Conservation (phyloP, 163 green algal genomes). For the Scenedesmus sp. region DNA sequence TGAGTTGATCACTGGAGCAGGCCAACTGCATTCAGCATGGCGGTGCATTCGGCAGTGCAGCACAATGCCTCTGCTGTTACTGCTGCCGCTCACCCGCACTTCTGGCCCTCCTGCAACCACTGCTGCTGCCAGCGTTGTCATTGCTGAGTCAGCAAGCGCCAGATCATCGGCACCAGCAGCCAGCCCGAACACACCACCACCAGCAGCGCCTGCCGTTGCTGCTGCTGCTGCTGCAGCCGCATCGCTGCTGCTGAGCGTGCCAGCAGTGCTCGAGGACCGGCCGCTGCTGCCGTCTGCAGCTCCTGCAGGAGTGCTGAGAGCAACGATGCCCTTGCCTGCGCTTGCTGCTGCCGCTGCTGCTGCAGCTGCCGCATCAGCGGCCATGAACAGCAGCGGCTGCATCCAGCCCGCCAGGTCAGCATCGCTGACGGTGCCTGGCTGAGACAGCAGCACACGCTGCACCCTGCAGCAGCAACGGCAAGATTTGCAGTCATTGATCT, state of each 20-base stretch:
- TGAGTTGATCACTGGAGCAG: no score
- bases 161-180: slow-evolving; percentile 54
- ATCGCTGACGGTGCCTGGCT: not conserved
- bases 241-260: not conserved
- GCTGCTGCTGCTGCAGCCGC: not conserved
- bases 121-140: slow-evolving; percentile 68
- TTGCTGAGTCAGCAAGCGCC: slow-evolving; percentile 65
- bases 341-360: slow-evolving; percentile 39
- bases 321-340: not conserved
- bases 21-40: not conserved
- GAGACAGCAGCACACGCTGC: slow-evolving; percentile 23
- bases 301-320: not conserved
- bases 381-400: slow-evolving; percentile 80
- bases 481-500: no score
- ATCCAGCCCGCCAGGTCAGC: slow-evolving; percentile 69
- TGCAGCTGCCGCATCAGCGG: slow-evolving; percentile 76
- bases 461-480: no score
- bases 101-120: slow-evolving; percentile 35
- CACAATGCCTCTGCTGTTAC: not conserved
- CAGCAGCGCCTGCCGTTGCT: no score
- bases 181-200: slow-evolving; percentile 34
- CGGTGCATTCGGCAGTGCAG: no score
- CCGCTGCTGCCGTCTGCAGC: not conserved
- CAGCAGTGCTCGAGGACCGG: not conserved
- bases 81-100: slow-evolving; percentile 15